A percentile compares a stretch with the other conserved stretches of the same genome.
Conservation (phyloP, 2,329 filamentous ascomycete genomes). For the Arthrobotrys sphaeroides region DNA sequence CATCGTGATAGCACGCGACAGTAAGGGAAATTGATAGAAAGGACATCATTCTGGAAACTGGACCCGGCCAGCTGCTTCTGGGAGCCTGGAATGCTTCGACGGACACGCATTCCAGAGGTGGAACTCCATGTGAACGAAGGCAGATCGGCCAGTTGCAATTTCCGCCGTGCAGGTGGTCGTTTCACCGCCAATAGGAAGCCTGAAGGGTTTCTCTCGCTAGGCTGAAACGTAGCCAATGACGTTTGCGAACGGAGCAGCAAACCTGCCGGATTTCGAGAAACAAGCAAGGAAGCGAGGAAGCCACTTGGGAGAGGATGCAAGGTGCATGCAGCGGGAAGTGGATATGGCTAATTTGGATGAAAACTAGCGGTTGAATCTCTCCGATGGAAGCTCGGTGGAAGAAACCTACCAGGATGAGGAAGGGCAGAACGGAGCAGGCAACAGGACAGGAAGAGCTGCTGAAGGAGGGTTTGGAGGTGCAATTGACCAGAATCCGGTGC, state of each 20-base stretch:
- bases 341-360: constrained; percentile 29
- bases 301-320: constrained; percentile 32
- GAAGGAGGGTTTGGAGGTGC: neutral
- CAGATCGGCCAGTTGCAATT: constrained; percentile 45
- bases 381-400: constrained; percentile 19
- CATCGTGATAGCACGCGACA: constrained; percentile 34
- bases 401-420: neutral
- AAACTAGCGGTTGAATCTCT: constrained; percentile 9
- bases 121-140: constrained; percentile 44
- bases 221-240: constrained; percentile 49
- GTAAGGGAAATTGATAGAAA: constrained; percentile 27
- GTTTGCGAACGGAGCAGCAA: constrained; percentile 20
- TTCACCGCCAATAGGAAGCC: constrained; percentile 12
- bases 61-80: constrained; percentile 42
- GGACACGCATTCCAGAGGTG: constrained; percentile 41
- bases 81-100: constrained; percentile 47
- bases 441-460: neutral
- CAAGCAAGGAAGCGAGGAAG: constrained; percentile 41
- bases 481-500: neutral
- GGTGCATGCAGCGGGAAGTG: constrained; percentile 39
- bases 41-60: constrained; percentile 35
- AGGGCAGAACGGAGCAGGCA: neutral
- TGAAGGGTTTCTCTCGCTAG: constrained; percentile 25
- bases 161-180: constrained; percentile 34
- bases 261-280: constrained; percentile 42